Evolutionary conservation across 2,329 filamentous ascomycete genomes (phyloP).

Genomic region (Pezicula carpinea): DNA sequence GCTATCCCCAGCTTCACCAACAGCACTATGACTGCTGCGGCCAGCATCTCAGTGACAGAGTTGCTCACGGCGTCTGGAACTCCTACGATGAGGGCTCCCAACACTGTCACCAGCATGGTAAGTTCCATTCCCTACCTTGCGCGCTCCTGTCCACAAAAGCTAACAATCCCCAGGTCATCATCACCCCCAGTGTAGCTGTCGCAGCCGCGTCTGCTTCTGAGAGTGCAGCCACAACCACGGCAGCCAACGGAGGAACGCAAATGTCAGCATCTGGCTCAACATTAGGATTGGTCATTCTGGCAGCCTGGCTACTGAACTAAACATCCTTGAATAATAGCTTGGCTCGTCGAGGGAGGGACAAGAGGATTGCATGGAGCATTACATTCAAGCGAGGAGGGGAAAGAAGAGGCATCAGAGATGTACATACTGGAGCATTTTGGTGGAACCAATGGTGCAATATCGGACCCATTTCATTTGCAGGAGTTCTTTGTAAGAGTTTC

Average conservation of each 20-base stretch:
- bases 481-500: no score
- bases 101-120: conserved; percentile 2
- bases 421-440: no score
- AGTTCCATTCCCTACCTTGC: neutral
- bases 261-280: neutral
- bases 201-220: neutral
- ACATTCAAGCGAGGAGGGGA: no score
- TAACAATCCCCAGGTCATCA: neutral
- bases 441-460: no score
- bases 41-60: neutral
- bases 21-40: neutral
- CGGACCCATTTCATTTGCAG: no score
- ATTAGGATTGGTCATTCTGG: neutral
- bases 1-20: neutral
- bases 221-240: neutral
- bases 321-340: no score
- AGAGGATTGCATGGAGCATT: no score
- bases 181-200: neutral
- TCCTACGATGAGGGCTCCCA: neutral
- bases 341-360: no score
- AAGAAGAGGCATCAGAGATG: no score
- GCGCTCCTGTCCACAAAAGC: neutral
- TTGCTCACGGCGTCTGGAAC: neutral
- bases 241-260: neutral
- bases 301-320: neutral